Conservation (phyloP, 1,139 yeast genomes). For the Geotrichum australiense region DNA sequence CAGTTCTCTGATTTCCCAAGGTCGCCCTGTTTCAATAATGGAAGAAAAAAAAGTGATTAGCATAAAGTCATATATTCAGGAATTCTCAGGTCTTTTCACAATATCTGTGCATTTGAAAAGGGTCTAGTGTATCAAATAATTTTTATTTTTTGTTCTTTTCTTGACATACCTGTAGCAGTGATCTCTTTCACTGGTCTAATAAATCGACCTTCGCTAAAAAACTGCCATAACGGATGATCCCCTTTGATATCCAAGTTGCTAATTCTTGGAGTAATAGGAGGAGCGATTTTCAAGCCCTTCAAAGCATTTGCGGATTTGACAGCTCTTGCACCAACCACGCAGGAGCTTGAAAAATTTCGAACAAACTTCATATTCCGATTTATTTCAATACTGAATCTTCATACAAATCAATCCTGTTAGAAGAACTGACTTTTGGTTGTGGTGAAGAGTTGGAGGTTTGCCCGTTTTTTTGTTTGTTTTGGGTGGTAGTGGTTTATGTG, state of each 20-base stretch:
- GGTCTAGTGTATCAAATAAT: too few species aligned
- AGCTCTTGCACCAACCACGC: too few species aligned
- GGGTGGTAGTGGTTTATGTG: too few species aligned
- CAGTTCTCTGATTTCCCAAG: conserved; percentile 85
- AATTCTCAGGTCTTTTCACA: neutral
- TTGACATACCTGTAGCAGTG: conserved; percentile 34
- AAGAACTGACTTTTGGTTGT: neutral
- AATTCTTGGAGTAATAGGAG: conserved; percentile 83
- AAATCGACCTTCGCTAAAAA: conserved; percentile 57
- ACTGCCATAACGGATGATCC: conserved; percentile 94
- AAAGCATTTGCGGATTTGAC: neutral
- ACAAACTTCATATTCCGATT: too few species aligned
- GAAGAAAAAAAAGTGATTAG: neutral
- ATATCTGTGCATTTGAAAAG: too few species aligned
- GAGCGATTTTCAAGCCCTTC: conserved; percentile 47
- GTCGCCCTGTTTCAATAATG: conserved; percentile 47
- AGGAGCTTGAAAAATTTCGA: too few species aligned
- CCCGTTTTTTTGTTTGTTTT: neutral
- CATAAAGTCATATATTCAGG: neutral
- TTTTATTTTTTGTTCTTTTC: too few species aligned
- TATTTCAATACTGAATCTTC: too few species aligned
- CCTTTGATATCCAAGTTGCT: conserved; percentile 66
- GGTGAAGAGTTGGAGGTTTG: neutral
- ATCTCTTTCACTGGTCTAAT: conserved; percentile 56
- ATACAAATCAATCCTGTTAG: too few species aligned